Conservation (phyloP, 345 rosid genomes). For the Arabidopsis suecica region DNA sequence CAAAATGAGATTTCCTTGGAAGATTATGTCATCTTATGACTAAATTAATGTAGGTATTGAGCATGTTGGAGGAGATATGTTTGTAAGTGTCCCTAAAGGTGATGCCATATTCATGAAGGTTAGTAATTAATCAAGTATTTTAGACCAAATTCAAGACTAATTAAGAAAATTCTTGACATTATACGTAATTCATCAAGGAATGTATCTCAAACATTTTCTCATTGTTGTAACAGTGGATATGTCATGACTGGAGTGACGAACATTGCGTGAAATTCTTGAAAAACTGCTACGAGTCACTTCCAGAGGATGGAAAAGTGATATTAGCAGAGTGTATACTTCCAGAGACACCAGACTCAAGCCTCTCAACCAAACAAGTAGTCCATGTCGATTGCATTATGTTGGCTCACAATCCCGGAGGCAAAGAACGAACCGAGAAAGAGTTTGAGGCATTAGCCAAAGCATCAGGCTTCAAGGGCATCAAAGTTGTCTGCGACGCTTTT, state of each 20-base stretch:
- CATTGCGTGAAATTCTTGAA: slow-evolving; percentile 71
- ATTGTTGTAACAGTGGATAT: slow-evolving; percentile 69
- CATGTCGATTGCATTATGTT: slow-evolving; percentile 87
- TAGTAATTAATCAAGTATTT: background rate
- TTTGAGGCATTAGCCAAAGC: slow-evolving; percentile 74
- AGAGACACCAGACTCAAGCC: slow-evolving; percentile 72
- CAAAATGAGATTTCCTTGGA: background rate
- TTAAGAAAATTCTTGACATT: background rate
- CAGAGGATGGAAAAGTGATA: slow-evolving; percentile 76
- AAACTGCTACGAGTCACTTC: slow-evolving; percentile 79
- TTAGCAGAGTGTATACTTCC: slow-evolving; percentile 83
- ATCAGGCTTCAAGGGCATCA: slow-evolving; percentile 80
- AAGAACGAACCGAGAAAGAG: slow-evolving; percentile 86
- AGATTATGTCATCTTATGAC: background rate
- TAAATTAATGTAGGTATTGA: slow-evolving; percentile 58
- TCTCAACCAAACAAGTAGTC: slow-evolving; percentile 61
- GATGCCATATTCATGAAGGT: slow-evolving; percentile 98
- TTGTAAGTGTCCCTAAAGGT: slow-evolving; percentile 72
- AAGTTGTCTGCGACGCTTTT: slow-evolving; percentile 63
- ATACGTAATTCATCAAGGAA: background rate
- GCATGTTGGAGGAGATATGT: slow-evolving; percentile 94
- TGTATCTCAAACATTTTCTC: slow-evolving; percentile 7
- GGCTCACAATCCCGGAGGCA: slow-evolving; percentile 96
- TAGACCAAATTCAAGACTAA: background rate
- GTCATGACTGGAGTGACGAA: slow-evolving; percentile 94